Evolutionary conservation across 768 basidiomycete genomes (phyloP).

Genomic region (Rhizopogon vinicolor): DNA sequence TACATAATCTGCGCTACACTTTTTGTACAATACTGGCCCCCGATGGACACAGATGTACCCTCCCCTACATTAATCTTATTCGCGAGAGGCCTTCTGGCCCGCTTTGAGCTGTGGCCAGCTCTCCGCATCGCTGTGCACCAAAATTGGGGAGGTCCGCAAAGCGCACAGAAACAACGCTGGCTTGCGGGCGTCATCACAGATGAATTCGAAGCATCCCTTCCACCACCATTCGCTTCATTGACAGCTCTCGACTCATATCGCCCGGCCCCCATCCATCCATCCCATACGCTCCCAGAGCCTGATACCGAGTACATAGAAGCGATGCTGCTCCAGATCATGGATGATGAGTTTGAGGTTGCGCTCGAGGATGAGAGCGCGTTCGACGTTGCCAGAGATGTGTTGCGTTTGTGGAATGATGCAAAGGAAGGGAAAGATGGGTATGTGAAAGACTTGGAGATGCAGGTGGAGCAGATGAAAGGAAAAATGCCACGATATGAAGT

Average conservation of each 20-base stretch:
- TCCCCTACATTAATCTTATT: constrained; percentile 60
- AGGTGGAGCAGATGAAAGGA: constrained; percentile 53
- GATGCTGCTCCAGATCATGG: constrained; percentile 75
- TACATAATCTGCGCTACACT: no score
- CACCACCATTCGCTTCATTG: constrained; percentile 18
- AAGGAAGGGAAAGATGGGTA: constrained; percentile 39
- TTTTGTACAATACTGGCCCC: no score
- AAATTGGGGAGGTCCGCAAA: constrained; percentile 80
- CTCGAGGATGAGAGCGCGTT: constrained; percentile 85
- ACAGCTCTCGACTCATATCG: background rate
- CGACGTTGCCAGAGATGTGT: constrained; percentile 66
- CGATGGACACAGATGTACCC: constrained; percentile 17
- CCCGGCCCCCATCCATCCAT: background rate
- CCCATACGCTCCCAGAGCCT: constrained; percentile 22
- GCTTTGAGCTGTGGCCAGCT: constrained; percentile 81
- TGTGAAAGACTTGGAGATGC: constrained; percentile 58
- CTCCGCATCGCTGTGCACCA: constrained; percentile 83
- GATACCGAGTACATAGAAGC: constrained; percentile 81
- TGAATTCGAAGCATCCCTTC: constrained; percentile 58
- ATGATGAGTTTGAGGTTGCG: constrained; percentile 80
- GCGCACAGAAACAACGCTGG: constrained; percentile 75
- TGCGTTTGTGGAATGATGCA: constrained; percentile 61
- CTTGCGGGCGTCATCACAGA: constrained; percentile 79
- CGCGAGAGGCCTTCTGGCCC: constrained; percentile 80
- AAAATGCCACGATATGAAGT: constrained; percentile 50